Conservation (phyloP, 331 rosid species). For the Malus hybrid region DNA sequence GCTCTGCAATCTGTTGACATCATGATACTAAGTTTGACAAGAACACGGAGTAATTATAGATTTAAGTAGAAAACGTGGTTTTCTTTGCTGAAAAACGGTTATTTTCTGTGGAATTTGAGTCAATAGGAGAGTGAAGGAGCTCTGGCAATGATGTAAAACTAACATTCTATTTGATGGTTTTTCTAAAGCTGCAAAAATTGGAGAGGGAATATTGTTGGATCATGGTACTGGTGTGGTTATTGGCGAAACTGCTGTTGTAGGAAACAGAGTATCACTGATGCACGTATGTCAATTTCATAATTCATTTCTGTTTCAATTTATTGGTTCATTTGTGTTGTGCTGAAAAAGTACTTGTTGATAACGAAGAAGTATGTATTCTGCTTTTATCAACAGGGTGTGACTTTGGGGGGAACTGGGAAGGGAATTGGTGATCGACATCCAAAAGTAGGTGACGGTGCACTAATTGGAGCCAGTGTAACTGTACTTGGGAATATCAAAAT, state of each 20-base stretch:
- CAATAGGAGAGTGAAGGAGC: background rate
- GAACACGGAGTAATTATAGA: background rate
- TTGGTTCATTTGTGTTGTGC: background rate
- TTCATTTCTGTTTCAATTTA: conserved; percentile 1
- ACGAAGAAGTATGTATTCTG: background rate
- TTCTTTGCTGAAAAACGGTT: background rate
- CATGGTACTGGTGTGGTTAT: conserved; percentile 94
- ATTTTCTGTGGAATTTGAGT: conserved; percentile 5
- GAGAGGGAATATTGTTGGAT: conserved; percentile 93
- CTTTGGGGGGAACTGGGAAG: conserved; percentile 90
- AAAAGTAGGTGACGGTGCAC: conserved; percentile 85
- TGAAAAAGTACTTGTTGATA: too few relatives aligned
- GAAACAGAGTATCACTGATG: conserved; percentile 94
- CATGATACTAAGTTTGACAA: background rate
- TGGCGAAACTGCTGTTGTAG: conserved; percentile 93
- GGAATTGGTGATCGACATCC: conserved; percentile 88
- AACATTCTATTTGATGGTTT: conserved; percentile 4
- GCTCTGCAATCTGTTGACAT: background rate
- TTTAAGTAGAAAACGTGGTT: background rate
- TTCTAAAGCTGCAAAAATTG: conserved; percentile 72
- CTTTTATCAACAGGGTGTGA: conserved; percentile 56
- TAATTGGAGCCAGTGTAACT: conserved; percentile 78
- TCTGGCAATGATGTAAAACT: background rate
- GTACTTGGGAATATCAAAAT: conserved; percentile 83
- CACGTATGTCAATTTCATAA: conserved; percentile 52